Conservation (phyloP, 495 filamentous ascomycete genomes). For the Trichoderma erinaceum region DNA sequence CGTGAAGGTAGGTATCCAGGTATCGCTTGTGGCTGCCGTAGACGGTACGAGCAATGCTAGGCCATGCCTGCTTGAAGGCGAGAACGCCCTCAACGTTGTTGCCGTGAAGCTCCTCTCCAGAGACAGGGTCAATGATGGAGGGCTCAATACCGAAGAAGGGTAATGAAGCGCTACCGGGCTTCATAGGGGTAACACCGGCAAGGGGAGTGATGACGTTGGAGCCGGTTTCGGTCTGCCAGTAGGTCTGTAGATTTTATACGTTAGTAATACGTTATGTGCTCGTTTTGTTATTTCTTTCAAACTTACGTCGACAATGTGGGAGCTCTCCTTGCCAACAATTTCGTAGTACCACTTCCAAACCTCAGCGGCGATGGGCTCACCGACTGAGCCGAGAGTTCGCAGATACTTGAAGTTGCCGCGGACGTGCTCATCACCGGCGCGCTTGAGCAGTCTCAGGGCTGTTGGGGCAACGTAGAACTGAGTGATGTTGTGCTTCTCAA, state of each 20-base stretch:
- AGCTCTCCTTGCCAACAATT: slow-evolving; percentile 86
- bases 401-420: slow-evolving; percentile 83
- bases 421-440: slow-evolving; percentile 87
- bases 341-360: slow-evolving; percentile 99
- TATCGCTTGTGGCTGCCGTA: slow-evolving; percentile 98
- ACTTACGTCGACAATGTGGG: slow-evolving; percentile 91
- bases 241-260: slow-evolving; percentile 57
- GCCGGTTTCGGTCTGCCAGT: slow-evolving; percentile 99
- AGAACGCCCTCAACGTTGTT: slow-evolving; percentile 98
- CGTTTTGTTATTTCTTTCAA: background rate
- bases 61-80: slow-evolving; percentile 97
- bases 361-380: slow-evolving; percentile 96
- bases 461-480: slow-evolving; percentile 99
- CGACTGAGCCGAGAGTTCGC: slow-evolving; percentile 89
- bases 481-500: slow-evolving; percentile 88
- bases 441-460: slow-evolving; percentile 86
- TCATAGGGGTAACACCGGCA: slow-evolving; percentile 69
- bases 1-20: slow-evolving; percentile 97
- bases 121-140: slow-evolving; percentile 94
- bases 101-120: slow-evolving; percentile 85
- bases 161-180: slow-evolving; percentile 69
- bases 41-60: slow-evolving; percentile 96
- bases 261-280: background rate
- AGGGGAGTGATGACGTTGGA: slow-evolving; percentile 84
- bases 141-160: slow-evolving; percentile 99